Evolutionary conservation across 306 rosid genomes (phyloP), one percentile per base, ranked within the genome.

Genomic region (Erythrophleum fordii): DNA sequence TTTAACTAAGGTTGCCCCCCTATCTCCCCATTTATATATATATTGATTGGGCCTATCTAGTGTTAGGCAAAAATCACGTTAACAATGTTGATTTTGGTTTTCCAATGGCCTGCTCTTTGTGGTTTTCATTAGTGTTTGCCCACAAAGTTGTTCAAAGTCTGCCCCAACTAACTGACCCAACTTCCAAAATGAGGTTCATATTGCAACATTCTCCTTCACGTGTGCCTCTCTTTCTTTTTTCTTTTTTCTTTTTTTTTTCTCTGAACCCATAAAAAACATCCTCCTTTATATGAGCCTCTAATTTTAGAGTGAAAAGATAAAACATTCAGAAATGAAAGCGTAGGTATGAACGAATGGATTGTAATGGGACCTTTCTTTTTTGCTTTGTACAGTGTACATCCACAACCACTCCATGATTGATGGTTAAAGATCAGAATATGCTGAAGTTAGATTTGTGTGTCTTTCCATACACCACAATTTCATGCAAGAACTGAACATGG

Each of bases 21-120:
- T n/a, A n/a, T 1, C 25, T 3, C 1, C 61, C 72, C 6, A 61
- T 85, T 59, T 84, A 79, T 85, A 85, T 61, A n/a, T n/a, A n/a
- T n/a, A n/a, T n/a, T n/a, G n/a, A 85, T 37, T 35, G 69, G 65
- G 55, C 23, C 49, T 59, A 3, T 2, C 35, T 25, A 59, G 37
- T 9, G 69, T 34, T 31, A 5, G 69, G 44, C 45, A 60, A 62
- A 61, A 28, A 13, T 11, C 2, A 12, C 3, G 0, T n/a, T 62
- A 53, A 31, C 34, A 31, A 16, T 62, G 25, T 12, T 62, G 44
- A 62, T 29, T 31, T 31, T 62, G 23, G 11, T 34, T 31, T 34
- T 42, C 17, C 25, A 61, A 13, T 61, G 41, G 8, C 35, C 39
- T 26, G 39, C 6, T 59, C 16, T 59, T 9, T 3, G 5, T 11